Conservation (phyloP, 768 basidiomycete species). For the Kondoa subrosea region DNA sequence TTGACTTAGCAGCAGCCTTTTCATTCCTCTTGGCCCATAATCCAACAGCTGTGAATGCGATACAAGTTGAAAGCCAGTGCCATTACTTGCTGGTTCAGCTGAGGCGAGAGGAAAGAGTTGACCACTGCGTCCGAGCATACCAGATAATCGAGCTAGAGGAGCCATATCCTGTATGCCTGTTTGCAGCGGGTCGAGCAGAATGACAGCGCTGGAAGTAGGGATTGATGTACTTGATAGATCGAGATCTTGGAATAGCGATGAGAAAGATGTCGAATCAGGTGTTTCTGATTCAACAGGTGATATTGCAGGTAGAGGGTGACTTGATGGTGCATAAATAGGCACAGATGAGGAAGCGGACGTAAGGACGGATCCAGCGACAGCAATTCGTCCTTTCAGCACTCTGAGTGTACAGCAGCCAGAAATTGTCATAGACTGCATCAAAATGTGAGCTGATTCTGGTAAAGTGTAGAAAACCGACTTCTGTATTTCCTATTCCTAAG, state of each 20-base stretch:
- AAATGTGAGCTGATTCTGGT: not conserved
- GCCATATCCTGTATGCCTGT: not conserved
- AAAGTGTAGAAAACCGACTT: not conserved
- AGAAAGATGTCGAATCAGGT: too few species aligned
- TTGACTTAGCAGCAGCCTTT: not conserved
- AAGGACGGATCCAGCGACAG: not conserved
- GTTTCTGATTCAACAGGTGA: too few species aligned
- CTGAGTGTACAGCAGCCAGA: not conserved
- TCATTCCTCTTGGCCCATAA: not conserved
- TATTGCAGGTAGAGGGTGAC: not conserved
- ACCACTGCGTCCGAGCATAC: not conserved
- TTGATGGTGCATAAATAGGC: not conserved
- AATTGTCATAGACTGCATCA: not conserved
- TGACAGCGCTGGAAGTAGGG: not conserved
- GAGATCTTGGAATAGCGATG: not conserved
- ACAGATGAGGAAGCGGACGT: not conserved
- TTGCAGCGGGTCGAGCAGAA: not conserved
- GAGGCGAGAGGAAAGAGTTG: not conserved
- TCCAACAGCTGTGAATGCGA: not conserved
- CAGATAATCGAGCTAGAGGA: not conserved
- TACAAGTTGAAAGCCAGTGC: not conserved
- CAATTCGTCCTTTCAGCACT: not conserved
- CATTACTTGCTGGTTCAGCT: not conserved
- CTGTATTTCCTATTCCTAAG: not conserved
- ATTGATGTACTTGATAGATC: not conserved